phyloP scores from a whole-genome alignment of 176 grass and related monocot genomes.

The Themeda triandra region DNA sequence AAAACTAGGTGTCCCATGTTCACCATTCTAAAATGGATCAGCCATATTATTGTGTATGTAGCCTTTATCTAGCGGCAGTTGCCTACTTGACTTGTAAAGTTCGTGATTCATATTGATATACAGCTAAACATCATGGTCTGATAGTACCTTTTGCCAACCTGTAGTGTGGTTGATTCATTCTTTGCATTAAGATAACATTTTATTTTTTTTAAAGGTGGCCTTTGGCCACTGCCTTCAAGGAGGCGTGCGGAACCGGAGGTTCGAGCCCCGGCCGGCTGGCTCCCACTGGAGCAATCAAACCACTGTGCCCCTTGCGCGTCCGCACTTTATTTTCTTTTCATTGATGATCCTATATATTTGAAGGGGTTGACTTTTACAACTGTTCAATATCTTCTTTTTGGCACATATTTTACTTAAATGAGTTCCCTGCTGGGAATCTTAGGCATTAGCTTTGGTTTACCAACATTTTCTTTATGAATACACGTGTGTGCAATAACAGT shows the following conservation, averaged over 20 bases:
- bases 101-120: not conserved
- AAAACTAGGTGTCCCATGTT: not conserved
- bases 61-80: not conserved
- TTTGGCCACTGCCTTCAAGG: no score
- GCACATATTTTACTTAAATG: not conserved
- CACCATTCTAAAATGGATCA: not conserved
- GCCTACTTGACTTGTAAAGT: not conserved
- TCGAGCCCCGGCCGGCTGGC: no score
- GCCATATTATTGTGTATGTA: not conserved
- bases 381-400: not conserved
- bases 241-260: no score
- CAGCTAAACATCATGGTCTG: not conserved
- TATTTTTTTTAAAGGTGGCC: not conserved
- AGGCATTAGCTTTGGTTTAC: not conserved
- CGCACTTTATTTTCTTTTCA: not conserved
- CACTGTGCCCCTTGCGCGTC: no score
- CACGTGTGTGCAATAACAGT: not conserved
- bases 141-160: no score
- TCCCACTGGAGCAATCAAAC: no score
- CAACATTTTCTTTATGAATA: not conserved
- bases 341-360: not conserved
- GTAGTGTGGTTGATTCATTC: no score
- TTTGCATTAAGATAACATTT: not conserved
- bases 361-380: not conserved
- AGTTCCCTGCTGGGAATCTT: not conserved